A percentile compares a stretch with the other conserved stretches of the same genome.
phyloP scores from a whole-genome alignment of 768 basidiomycete species.

The Lactifluus pinguis region DNA sequence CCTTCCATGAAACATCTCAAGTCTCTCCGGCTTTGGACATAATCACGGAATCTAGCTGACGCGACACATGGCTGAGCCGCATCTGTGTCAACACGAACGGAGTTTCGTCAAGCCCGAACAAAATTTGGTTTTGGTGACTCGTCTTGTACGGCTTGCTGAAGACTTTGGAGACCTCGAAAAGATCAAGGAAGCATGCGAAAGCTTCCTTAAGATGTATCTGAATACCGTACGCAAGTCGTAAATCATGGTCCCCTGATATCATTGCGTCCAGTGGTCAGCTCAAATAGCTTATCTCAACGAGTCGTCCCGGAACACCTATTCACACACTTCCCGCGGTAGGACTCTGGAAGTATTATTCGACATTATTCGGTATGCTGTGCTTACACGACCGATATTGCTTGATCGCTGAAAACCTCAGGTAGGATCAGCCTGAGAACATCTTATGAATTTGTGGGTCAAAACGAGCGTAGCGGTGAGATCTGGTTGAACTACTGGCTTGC shows the following conservation, averaged over 20 bases:
- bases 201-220: conserved; percentile 75
- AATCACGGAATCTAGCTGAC: too few relatives aligned
- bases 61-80: too few relatives aligned
- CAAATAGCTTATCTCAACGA: conserved; percentile 82
- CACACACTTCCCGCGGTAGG: conserved; percentile 80
- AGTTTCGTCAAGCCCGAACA: too few relatives aligned
- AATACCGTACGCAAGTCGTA: conserved; percentile 67
- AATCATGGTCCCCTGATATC: conserved; percentile 20
- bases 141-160: conserved; percentile 73
- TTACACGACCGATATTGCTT: conserved; percentile 12
- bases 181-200: conserved; percentile 76
- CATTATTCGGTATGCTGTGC: conserved; percentile 54
- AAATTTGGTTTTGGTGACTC: too few relatives aligned
- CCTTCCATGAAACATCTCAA: too few relatives aligned
- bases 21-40: too few relatives aligned
- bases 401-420: conserved; percentile 6
- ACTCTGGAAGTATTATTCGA: conserved; percentile 88
- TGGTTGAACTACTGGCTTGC: conserved; percentile 95
- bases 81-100: too few relatives aligned
- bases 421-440: conserved; percentile 61
- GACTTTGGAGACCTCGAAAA: conserved; percentile 66
- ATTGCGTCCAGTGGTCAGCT: conserved; percentile 52
- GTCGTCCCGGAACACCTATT: conserved; percentile 66
- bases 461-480: conserved; percentile 85
- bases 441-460: conserved; percentile 91